Conservation (phyloP, 129 eudicot species). For the Artemisia annua region DNA sequence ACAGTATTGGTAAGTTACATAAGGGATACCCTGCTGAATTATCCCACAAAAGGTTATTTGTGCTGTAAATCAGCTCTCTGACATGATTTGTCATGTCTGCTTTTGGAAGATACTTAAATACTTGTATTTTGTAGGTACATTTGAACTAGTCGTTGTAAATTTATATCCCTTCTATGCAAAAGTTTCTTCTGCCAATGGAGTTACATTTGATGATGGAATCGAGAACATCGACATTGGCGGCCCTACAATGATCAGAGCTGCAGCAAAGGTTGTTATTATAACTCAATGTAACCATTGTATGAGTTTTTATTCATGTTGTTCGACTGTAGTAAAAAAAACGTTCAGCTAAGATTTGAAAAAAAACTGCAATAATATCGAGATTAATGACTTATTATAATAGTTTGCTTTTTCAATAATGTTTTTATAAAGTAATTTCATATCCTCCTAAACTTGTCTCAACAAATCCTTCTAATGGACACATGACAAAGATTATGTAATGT, state of each 20-base stretch:
- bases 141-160: slow-evolving; percentile 94
- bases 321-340: too few species aligned
- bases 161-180: slow-evolving; percentile 90
- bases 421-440: background rate
- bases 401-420: background rate
- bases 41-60: background rate
- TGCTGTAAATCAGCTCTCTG: background rate
- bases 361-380: background rate
- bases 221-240: slow-evolving; percentile 99
- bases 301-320: too few species aligned
- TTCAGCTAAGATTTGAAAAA: too few species aligned
- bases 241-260: slow-evolving; percentile 99
- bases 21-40: background rate
- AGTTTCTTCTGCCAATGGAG: slow-evolving; percentile 62
- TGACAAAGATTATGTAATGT: too few species aligned
- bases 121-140: slow-evolving; percentile 53
- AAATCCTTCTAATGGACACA: too few species aligned
- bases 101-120: background rate
- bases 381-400: background rate
- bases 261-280: slow-evolving; percentile 70
- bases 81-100: background rate
- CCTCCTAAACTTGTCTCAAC: too few species aligned
- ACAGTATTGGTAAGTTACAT: slow-evolving; percentile 65
- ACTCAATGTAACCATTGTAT: background rate
- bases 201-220: slow-evolving; percentile 86